Conservation (phyloP, 2,329 filamentous ascomycete genomes). For the Exophiala dermatitidis region DNA sequence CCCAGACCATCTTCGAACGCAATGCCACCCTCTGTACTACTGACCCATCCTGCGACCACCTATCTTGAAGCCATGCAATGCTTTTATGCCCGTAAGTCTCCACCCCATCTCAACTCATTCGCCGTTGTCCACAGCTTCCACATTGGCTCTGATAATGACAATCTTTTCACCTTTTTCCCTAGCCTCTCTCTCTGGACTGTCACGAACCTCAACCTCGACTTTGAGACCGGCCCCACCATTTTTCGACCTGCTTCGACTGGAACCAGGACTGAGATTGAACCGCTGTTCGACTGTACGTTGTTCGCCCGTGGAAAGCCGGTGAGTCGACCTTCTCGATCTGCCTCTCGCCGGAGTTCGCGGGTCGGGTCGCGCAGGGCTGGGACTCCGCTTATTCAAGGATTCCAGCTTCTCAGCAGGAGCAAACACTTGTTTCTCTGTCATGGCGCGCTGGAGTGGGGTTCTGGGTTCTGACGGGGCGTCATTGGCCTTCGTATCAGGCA, state of each 20-base stretch:
- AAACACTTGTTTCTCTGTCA: constrained; percentile 21
- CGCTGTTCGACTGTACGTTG: constrained; percentile 19
- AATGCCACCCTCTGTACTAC: neutral
- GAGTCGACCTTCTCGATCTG: constrained; percentile 16
- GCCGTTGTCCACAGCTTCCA: constrained; percentile 11
- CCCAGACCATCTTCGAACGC: neutral
- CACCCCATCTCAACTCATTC: neutral
- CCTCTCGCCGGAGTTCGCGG: constrained; percentile 15
- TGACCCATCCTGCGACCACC: neutral
- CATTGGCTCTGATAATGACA: constrained; percentile 22
- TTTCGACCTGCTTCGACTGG: constrained; percentile 21
- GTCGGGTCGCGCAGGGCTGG: constrained; percentile 10
- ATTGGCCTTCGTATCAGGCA: neutral
- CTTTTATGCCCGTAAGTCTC: neutral
- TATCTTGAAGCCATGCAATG: neutral
- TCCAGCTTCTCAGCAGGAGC: constrained; percentile 5
- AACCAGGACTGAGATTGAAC: constrained; percentile 19
- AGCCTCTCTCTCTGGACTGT: constrained; percentile 22
- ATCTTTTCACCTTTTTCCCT: constrained; percentile 21
- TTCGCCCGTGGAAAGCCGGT: constrained; percentile 15
- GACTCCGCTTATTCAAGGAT: neutral
- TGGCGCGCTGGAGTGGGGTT: constrained; percentile 16
- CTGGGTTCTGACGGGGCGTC: constrained; percentile 2
- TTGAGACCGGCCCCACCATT: constrained; percentile 15
- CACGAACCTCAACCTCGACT: constrained; percentile 23